Evolutionary conservation across 1,284 basidiomycete species (phyloP), one percentile per base, ranked within the genome.

Genomic region (Kwoniella shivajii): DNA sequence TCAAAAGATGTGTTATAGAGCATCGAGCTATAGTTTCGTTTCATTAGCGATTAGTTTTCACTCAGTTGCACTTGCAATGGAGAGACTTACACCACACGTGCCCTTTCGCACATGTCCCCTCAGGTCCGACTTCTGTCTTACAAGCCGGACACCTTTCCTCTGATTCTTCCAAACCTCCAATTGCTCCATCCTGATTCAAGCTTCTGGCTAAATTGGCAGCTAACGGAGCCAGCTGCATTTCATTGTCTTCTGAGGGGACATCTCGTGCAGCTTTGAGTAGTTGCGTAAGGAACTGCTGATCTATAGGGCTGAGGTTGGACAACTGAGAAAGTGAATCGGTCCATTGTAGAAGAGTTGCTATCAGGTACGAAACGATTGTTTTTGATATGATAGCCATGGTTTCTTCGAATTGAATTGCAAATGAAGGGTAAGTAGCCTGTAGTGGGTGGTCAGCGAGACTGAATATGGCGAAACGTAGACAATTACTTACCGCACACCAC

Each of bases 51-150:
- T 18, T 42, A 14, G 27, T 24, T 7, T 6, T 22, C 6, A 6
- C 22, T 24, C 5, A 6, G 27, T 24, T 4, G 22, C 22, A 11
- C 6, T 39, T 20, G 6, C 41, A 18, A 42, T 42, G n/a, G 29
- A 30, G 27, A 42, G 11, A 69, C 74, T 69, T 49, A 75, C 74
- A 56, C 73, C 72, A 74, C 22, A 64, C 64, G 56, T 76, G 73
- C 1, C 71, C 71, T 20, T 66, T 69, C 20, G 56, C 22, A 60
- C 60, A 43, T 7, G 31, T 27, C 54, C 65, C 36, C 22, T 30
- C 39, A 36, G 46, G 16, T 9, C 46, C 42, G 0, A 61, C 59
- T 26, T 20, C 36, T 3, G 34, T 42, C 10, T 38, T 24, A 44
- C 67, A 69, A 20, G 62, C 65, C 16, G 61, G 63, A 54, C 67